phyloP scores from a whole-genome alignment of 2,329 filamentous ascomycete species.

The Hymenoscyphus scutula region DNA sequence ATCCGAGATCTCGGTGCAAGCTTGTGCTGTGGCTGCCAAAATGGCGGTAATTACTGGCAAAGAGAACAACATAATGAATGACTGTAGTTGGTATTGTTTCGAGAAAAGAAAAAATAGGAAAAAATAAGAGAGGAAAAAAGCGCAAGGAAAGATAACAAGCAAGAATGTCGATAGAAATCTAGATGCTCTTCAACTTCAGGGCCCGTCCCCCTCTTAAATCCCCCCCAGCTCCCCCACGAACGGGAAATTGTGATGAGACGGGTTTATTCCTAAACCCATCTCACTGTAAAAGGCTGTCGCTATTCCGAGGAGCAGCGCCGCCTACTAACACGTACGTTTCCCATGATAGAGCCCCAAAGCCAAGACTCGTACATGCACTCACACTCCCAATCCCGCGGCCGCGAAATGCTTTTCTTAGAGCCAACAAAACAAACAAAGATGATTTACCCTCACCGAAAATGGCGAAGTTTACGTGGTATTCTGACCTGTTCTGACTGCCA shows the following conservation, averaged over 20 bases:
- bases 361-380: not conserved
- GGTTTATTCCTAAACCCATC: not conserved
- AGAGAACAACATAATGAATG: constrained; percentile 6
- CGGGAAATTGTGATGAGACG: not conserved
- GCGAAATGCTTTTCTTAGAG: not conserved
- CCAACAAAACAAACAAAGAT: not conserved
- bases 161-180: not conserved
- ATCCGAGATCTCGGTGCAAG: constrained; percentile 1
- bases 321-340: too few relatives aligned
- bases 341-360: not conserved
- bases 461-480: not conserved
- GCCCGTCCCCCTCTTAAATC: not conserved
- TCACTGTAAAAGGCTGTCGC: too few relatives aligned
- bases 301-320: too few relatives aligned
- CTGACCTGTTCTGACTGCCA: not conserved
- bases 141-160: not conserved
- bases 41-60: not conserved
- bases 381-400: not conserved
- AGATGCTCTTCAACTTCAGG: not conserved
- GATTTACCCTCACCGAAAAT: not conserved
- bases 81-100: not conserved
- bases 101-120: not conserved
- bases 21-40: constrained; percentile 4
- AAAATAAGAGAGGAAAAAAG: not conserved
- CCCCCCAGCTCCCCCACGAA: not conserved